A percentile compares a stretch with the other conserved stretches of the same genome.
phyloP scores from a whole-genome alignment of 495 filamentous ascomycete species.

The Aspergillus steynii region DNA sequence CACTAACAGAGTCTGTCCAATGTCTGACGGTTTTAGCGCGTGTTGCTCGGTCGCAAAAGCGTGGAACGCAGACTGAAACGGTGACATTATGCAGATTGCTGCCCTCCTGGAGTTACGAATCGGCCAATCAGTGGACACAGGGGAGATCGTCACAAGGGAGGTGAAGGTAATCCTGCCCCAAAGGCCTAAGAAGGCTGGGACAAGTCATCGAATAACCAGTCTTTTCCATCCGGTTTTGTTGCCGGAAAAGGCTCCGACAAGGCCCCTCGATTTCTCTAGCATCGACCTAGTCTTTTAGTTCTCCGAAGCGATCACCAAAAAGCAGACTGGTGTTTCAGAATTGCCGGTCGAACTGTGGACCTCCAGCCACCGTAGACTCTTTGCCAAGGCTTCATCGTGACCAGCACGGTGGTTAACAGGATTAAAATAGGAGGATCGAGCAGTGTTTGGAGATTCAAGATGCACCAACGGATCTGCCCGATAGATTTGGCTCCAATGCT shows the following conservation, averaged over 20 bases:
- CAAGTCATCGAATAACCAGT: neutral
- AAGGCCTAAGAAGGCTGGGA: neutral
- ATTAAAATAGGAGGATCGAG: neutral
- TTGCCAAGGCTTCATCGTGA: neutral
- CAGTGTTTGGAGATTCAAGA: neutral
- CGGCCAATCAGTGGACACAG: neutral
- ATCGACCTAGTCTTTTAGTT: no score
- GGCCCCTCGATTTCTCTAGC: neutral
- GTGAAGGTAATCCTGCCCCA: neutral
- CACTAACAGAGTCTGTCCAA: neutral
- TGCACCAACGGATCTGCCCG: neutral
- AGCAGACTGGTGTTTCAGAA: constrained; percentile 2
- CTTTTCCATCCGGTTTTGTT: neutral
- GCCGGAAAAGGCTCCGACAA: neutral
- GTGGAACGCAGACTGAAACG: constrained; percentile 1
- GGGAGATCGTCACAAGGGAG: neutral
- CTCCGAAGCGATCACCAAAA: neutral
- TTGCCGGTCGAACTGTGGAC: constrained; percentile 2
- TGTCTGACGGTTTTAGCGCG: neutral
- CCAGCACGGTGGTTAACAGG: neutral
- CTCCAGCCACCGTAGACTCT: neutral
- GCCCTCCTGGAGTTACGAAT: no score
- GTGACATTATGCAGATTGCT: constrained; percentile 2
- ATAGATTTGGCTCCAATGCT: neutral
- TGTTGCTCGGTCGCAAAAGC: constrained; percentile 3